Evolutionary conservation across 2,329 filamentous ascomycete species (phyloP).

Genomic region (Nemania sp.): DNA sequence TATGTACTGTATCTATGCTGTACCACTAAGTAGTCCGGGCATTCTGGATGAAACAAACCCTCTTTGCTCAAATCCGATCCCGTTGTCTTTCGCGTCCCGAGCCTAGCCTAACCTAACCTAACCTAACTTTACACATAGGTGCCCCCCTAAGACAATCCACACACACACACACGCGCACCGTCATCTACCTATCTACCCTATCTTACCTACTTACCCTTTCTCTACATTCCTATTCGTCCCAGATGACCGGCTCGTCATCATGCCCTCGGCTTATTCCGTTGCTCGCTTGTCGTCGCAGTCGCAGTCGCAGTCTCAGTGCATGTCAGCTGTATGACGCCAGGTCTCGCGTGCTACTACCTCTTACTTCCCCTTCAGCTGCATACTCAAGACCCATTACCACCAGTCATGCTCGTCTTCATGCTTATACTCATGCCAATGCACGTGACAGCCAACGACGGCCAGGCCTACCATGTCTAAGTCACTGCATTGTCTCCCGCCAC

Average conservation of each 20-base stretch:
- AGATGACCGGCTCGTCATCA: constrained; percentile 41
- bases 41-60: no score
- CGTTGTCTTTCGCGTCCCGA: background rate
- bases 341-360: constrained; percentile 21
- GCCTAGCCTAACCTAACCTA: background rate
- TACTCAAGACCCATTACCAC: constrained; percentile 21
- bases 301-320: constrained; percentile 37
- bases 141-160: no score
- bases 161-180: constrained; percentile 9
- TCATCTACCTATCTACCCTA: background rate
- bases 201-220: background rate
- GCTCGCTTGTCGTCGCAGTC: constrained; percentile 39
- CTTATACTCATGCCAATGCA: constrained; percentile 27
- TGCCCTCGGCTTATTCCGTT: constrained; percentile 42
- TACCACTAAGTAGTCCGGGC: background rate
- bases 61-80: background rate
- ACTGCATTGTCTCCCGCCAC: constrained; percentile 1
- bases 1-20: background rate
- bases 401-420: constrained; percentile 15
- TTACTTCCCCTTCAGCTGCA: constrained; percentile 27
- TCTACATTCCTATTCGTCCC: constrained; percentile 33
- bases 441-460: constrained; percentile 28
- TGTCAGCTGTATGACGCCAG: constrained; percentile 31
- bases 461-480: constrained; percentile 11
- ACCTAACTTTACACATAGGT: no score